Percentiles rank a stretch among this genome's conserved stretches.
Evolutionary conservation across 768 basidiomycete species (phyloP).

Genomic region (Amanita rimosa): DNA sequence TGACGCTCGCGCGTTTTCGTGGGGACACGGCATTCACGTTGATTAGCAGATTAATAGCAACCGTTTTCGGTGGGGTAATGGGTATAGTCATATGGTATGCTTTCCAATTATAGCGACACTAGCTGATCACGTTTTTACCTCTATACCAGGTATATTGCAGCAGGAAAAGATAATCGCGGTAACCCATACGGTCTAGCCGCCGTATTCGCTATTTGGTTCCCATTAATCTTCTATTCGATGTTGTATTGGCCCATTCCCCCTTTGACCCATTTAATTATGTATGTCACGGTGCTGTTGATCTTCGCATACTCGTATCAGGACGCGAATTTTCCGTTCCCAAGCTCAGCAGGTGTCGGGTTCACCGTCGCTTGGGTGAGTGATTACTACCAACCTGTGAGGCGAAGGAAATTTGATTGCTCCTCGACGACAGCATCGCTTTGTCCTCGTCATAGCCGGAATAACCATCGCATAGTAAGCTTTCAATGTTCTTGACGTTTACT

Average conservation of each 20-base stretch:
- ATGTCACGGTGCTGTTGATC: constrained; percentile 52
- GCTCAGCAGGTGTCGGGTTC: constrained; percentile 47
- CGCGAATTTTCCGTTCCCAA: constrained; percentile 31
- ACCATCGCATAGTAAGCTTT: constrained; percentile 58
- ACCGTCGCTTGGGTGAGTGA: constrained; percentile 55
- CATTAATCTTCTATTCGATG: constrained; percentile 58
- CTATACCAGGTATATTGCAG: constrained; percentile 46
- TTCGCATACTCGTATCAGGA: constrained; percentile 70
- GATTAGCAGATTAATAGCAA: constrained; percentile 46
- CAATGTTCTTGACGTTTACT: not conserved
- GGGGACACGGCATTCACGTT: constrained; percentile 68
- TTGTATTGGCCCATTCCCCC: constrained; percentile 67
- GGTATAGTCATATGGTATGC: constrained; percentile 60
- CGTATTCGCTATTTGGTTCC: constrained; percentile 56
- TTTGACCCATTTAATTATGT: constrained; percentile 61
- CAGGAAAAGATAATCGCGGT: constrained; percentile 45
- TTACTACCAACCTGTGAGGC: no score
- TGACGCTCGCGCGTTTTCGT: constrained; percentile 58
- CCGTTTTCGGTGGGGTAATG: constrained; percentile 51
- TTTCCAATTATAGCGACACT: not conserved
- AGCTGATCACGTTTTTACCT: not conserved
- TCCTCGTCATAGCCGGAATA: constrained; percentile 66
- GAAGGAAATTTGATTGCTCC: not conserved
- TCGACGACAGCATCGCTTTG: constrained; percentile 42
- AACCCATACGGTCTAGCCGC: constrained; percentile 64